Base-by-base conservation (phyloP, 1,284 basidiomycete species). In the Naganishia sp. region DNA sequence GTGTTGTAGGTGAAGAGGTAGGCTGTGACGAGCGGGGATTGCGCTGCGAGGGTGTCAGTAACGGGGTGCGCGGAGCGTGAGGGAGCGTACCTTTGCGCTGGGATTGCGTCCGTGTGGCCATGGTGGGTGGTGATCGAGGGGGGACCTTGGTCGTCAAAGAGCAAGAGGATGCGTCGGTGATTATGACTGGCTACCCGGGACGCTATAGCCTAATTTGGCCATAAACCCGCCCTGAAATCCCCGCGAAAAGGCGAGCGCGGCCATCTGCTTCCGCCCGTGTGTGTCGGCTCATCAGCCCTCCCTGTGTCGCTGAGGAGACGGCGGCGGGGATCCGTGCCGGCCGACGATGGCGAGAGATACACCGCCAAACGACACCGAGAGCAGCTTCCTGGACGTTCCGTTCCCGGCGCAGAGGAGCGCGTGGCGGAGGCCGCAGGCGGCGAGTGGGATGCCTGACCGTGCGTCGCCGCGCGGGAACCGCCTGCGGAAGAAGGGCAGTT, bases 1-100 rank as follows among this genome's bases (percentile, higher is more conserved):
- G 48, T 39, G 54, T 69, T 69, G 59, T 69, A 69, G 6, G 54
- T n/a, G 50, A 69, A 46, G 25, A 69, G 63, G 53, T 69, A 69
- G 44, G 64, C 33, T 10, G 59, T 66, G 55, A 59, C 18, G 28
- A 69, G 25, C 23, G 56, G 56, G 48, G 25, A 36, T 23, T 39
- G n/a, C 33, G 53, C 63, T 42, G 55, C 33, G 31, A 7, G 21
- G 36, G 33, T 3, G 36, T 63, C 53, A 31, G 45, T 36, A 10
- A 25, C 18, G 48, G 21, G 23, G 15, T 13, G 9, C 16, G 16
- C 16, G 23, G 11, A 15, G 45, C 6, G 31, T 15, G n/a, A 13
- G 6, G n/a, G 46, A 33, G 33, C 45, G 43, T 25, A 39, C 28
- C 33, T 31, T 39, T 44, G 39, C 36, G 39, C 25, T 15, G 15